A percentile compares a stretch with the other conserved stretches of the same genome.
Conservation (phyloP, 257 asterid species). For the Solanum bulbocastanum region DNA sequence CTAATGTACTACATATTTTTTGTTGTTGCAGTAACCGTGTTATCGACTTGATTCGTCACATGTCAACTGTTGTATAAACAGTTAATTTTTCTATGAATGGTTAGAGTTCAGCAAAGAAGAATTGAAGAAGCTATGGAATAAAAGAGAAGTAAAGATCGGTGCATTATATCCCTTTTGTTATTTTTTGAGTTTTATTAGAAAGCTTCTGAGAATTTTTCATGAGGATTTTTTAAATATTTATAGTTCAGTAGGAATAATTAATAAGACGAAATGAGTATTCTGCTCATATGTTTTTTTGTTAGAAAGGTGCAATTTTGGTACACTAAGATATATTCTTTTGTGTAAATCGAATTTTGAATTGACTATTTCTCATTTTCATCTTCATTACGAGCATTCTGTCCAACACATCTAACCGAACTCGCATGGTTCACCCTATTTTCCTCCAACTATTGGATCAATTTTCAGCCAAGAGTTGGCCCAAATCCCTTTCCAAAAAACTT, state of each 20-base stretch:
- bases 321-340: not conserved
- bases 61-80: conserved; percentile 32
- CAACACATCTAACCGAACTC: too few species aligned
- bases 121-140: not conserved
- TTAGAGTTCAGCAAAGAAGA: not conserved
- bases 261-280: not conserved
- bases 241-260: not conserved
- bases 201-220: not conserved
- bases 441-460: too few species aligned
- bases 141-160: not conserved
- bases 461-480: too few species aligned
- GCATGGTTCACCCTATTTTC: too few species aligned
- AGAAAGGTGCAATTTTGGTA: not conserved
- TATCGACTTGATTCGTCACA: conserved; percentile 47
- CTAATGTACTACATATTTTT: not conserved
- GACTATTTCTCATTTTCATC: not conserved
- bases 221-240: not conserved
- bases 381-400: not conserved
- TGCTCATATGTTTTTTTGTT: not conserved
- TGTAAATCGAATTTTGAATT: not conserved
- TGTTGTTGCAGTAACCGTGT: conserved; percentile 39
- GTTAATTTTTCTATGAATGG: not conserved
- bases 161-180: not conserved
- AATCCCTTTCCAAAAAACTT: too few species aligned
- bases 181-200: not conserved